Percentiles rank a stretch among this genome's conserved stretches.
phyloP scores from a whole-genome alignment of 257 asterid genomes.

The Ajuga chamaepitys region DNA sequence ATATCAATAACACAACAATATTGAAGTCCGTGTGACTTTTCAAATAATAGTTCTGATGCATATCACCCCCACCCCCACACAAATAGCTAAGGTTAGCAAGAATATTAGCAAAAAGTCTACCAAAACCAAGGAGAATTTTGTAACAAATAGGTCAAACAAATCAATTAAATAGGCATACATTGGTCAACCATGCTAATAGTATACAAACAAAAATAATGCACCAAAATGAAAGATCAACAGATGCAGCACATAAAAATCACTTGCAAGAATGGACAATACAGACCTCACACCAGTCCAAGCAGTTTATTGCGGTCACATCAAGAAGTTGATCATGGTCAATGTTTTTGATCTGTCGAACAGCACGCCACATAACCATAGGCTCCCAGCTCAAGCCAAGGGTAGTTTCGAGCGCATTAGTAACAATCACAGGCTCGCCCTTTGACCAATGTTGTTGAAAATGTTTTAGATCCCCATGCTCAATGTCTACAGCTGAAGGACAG shows the following conservation, averaged over 20 bases:
- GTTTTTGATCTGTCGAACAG: slow-evolving; percentile 40
- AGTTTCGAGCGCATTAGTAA: slow-evolving; percentile 47
- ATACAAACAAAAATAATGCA: neutral
- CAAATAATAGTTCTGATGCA: neutral
- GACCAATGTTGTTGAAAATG: slow-evolving; percentile 61
- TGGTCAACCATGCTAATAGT: neutral
- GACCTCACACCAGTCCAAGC: slow-evolving; percentile 80
- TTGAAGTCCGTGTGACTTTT: neutral
- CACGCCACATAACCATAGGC: slow-evolving; percentile 91
- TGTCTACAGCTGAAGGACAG: slow-evolving; percentile 48
- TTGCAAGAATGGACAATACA: slow-evolving; percentile 4
- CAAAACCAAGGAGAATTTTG: neutral
- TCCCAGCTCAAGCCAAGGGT: slow-evolving; percentile 79
- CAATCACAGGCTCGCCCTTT: slow-evolving; percentile 62
- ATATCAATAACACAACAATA: neutral
- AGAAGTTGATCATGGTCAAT: slow-evolving; percentile 27
- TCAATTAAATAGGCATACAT: neutral
- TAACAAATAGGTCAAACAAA: neutral
- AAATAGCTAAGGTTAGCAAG: neutral
- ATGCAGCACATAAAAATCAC: neutral
- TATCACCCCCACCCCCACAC: neutral
- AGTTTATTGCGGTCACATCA: slow-evolving; percentile 42
- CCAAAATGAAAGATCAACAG: neutral
- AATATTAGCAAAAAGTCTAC: neutral
- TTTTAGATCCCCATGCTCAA: slow-evolving; percentile 31